Evolutionary conservation across 176 grass and related monocot species (phyloP).

Genomic region (Carex cristatella): DNA sequence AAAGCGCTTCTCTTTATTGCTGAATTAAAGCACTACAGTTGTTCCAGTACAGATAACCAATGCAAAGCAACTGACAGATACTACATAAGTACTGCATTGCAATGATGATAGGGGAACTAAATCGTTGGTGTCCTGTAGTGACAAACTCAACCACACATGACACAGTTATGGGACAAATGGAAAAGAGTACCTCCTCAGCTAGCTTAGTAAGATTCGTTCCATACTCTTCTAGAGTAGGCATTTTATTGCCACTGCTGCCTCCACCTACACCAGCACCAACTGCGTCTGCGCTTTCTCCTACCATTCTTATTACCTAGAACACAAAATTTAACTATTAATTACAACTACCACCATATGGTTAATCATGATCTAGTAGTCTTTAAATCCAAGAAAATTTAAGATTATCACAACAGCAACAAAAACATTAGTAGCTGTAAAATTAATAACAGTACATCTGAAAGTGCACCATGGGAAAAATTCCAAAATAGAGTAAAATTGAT

Average conservation of each 20-base stretch:
- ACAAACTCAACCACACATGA: background rate
- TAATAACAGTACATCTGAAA: background rate
- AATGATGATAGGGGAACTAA: background rate
- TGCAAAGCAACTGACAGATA: background rate
- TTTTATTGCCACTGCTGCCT: conserved; percentile 82
- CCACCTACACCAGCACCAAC: conserved; percentile 90
- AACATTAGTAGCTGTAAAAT: background rate
- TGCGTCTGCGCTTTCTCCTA: conserved; percentile 90
- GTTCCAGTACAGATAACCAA: background rate
- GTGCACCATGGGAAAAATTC: background rate
- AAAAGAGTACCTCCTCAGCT: conserved; percentile 74
- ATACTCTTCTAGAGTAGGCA: conserved; percentile 97
- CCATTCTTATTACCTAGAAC: conserved; percentile 82
- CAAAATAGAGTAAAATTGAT: background rate
- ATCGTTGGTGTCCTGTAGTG: background rate
- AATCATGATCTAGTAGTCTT: background rate
- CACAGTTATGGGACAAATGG: background rate
- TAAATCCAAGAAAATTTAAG: background rate
- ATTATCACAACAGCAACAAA: background rate
- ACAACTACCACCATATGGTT: background rate
- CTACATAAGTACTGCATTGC: background rate
- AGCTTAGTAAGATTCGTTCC: conserved; percentile 94
- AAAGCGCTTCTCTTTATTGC: background rate
- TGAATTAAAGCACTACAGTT: background rate
- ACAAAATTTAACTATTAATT: background rate